phyloP scores from a whole-genome alignment of 768 basidiomycete species.

The Omphalotus guepiniiformis region DNA sequence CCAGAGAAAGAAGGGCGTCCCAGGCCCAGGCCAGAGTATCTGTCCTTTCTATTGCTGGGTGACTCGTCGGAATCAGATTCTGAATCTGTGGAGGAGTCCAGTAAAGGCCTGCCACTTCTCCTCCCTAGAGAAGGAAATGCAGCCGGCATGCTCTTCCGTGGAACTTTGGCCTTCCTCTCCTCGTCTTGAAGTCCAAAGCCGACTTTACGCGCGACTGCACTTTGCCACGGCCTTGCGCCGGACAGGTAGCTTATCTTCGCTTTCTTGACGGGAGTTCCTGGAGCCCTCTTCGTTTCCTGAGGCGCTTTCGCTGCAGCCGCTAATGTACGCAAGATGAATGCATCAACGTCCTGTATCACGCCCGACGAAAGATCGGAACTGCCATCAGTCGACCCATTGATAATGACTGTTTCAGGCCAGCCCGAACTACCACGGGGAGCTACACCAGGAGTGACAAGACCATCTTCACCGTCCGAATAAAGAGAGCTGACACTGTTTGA shows the following conservation, averaged over 20 bases:
- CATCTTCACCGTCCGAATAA: conserved; percentile 55
- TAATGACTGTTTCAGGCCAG: conserved; percentile 53
- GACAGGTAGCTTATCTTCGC: conserved; percentile 54
- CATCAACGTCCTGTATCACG: conserved; percentile 47
- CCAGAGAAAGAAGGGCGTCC: conserved; percentile 43
- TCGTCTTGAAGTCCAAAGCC: conserved; percentile 40
- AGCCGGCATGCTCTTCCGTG: conserved; percentile 73
- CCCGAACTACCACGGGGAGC: conserved; percentile 51
- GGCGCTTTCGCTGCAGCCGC: conserved; percentile 51
- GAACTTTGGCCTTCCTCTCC: conserved; percentile 43
- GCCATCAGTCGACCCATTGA: conserved; percentile 32
- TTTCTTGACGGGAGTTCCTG: conserved; percentile 82
- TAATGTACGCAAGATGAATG: conserved; percentile 69
- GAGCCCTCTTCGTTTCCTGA: conserved; percentile 51
- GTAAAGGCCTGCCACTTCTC: conserved; percentile 22
- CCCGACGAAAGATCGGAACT: conserved; percentile 16
- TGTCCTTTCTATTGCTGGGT: conserved; percentile 51
- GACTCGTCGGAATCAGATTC: conserved; percentile 64
- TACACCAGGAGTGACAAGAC: conserved; percentile 65
- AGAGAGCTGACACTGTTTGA: conserved; percentile 64
- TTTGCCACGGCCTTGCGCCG: conserved; percentile 72
- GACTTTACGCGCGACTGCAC: conserved; percentile 69
- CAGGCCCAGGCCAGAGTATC: conserved; percentile 63
- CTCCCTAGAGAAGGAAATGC: conserved; percentile 50
- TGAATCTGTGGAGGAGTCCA: conserved; percentile 49